These are phyloP conservation scores for Amniculicola lignicola DNA, from an alignment of 495 filamentous ascomycete genomes.

Conservation along the genomic window DNA sequence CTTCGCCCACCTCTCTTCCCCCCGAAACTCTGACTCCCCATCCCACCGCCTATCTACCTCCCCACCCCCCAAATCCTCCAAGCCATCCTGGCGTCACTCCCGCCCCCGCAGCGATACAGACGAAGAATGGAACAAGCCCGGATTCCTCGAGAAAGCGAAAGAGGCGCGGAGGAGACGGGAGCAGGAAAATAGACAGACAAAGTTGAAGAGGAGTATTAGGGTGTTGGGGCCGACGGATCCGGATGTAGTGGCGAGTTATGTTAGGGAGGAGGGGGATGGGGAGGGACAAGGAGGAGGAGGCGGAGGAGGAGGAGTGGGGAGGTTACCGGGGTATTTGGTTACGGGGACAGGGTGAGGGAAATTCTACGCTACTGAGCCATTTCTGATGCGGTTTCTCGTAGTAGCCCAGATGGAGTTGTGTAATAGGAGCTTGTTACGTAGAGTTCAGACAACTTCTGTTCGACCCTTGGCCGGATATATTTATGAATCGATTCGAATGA, in stretches of 20 bases:
- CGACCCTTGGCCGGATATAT: too few relatives aligned
- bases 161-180: slow-evolving; percentile 13
- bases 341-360: too few relatives aligned
- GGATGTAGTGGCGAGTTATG: slow-evolving; percentile 19
- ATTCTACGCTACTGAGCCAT: too few relatives aligned
- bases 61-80: background rate
- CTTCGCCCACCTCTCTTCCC: background rate
- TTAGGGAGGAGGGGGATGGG: background rate
- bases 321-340: slow-evolving; percentile 26
- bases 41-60: background rate
- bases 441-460: too few relatives aligned
- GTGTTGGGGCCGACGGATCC: slow-evolving; percentile 31
- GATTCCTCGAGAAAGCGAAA: slow-evolving; percentile 20
- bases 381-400: too few relatives aligned
- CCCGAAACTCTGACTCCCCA: background rate
- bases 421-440: too few relatives aligned
- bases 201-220: slow-evolving; percentile 28
- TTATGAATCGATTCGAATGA: too few relatives aligned
- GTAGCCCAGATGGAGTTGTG: too few relatives aligned
- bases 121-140: background rate
- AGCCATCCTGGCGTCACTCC: background rate
- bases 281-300: background rate
- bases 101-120: background rate
- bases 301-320: background rate
- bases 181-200: slow-evolving; percentile 11